Percentiles rank a stretch among this genome's conserved stretches.
Conservation (phyloP, 2,329 filamentous ascomycete genomes). For the Paracoccidioides brasiliensis region DNA sequence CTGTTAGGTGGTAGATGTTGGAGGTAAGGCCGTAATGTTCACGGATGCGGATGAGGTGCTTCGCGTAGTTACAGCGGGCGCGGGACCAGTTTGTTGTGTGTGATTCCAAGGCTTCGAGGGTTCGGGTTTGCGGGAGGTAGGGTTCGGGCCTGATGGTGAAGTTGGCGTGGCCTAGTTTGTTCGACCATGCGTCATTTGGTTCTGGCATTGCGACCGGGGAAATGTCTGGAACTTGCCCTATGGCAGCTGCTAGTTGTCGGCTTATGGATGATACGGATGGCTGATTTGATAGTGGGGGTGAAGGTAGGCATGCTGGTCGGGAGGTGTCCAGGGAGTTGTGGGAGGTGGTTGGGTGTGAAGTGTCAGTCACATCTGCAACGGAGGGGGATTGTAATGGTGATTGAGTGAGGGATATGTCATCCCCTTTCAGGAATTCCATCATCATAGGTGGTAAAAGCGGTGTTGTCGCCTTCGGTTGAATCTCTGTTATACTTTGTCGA, state of each 20-base stretch:
- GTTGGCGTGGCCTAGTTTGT: conserved; percentile 80
- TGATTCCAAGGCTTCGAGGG: conserved; percentile 47
- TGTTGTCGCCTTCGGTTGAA: conserved; percentile 59
- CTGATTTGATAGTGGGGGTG: conserved; percentile 63
- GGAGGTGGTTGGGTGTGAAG: conserved; percentile 20
- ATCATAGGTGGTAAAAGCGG: conserved; percentile 75
- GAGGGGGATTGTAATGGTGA: conserved; percentile 81
- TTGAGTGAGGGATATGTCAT: conserved; percentile 45
- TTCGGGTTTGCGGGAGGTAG: conserved; percentile 53
- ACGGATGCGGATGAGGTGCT: conserved; percentile 73
- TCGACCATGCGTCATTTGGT: conserved; percentile 64
- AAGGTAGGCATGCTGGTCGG: conserved; percentile 38
- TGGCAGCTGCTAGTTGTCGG: conserved; percentile 33
- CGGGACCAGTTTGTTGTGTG: conserved; percentile 70
- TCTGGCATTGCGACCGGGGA: conserved; percentile 55
- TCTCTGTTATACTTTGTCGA: conserved; percentile 36
- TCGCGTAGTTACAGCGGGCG: conserved; percentile 75
- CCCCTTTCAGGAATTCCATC: conserved; percentile 40
- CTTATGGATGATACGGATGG: conserved; percentile 67
- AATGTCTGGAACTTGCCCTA: conserved; percentile 41
- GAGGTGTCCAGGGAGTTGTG: conserved; percentile 38
- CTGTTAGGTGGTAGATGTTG: conserved; percentile 72
- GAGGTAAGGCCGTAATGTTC: conserved; percentile 87
- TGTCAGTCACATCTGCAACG: conserved; percentile 47
- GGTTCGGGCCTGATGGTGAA: conserved; percentile 77